Evolutionary conservation across 371 early-diverging fungal genomes (phyloP).

Genomic region (Umbelopsis sp.): DNA sequence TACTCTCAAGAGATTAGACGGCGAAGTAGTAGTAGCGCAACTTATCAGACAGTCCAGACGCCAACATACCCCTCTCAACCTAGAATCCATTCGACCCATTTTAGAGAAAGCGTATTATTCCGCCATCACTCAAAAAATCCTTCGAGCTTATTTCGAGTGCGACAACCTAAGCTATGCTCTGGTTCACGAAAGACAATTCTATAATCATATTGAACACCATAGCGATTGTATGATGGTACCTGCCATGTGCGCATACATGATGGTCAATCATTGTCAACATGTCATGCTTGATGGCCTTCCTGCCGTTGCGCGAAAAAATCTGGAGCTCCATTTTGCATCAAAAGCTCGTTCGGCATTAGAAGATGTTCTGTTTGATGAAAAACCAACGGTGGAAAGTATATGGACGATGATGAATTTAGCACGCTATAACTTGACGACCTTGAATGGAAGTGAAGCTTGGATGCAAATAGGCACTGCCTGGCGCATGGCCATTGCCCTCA

Average conservation of each 20-base stretch:
- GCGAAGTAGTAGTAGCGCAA: slow-evolving; percentile 30
- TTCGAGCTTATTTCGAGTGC: slow-evolving; percentile 35
- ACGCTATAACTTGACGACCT: slow-evolving; percentile 29
- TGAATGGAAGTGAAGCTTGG: slow-evolving; percentile 40
- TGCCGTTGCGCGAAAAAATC: slow-evolving; percentile 21
- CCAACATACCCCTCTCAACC: background rate
- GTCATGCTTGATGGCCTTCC: slow-evolving; percentile 22
- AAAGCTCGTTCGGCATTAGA: slow-evolving; percentile 33
- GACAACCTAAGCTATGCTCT: slow-evolving; percentile 27
- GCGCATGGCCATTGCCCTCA: slow-evolving; percentile 39
- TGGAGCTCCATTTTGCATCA: slow-evolving; percentile 32
- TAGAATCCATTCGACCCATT: background rate
- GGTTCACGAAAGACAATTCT: slow-evolving; percentile 31
- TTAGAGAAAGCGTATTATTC: background rate
- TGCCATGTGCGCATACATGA: slow-evolving; percentile 35
- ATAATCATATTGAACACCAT: slow-evolving; percentile 25
- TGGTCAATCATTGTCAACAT: slow-evolving; percentile 39
- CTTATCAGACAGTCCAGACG: background rate
- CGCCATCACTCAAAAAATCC: slow-evolving; percentile 22
- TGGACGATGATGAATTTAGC: slow-evolving; percentile 30
- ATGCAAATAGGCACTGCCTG: slow-evolving; percentile 38
- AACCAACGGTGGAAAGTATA: slow-evolving; percentile 31
- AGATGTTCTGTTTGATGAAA: slow-evolving; percentile 41
- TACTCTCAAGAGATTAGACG: slow-evolving; percentile 34
- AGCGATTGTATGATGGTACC: slow-evolving; percentile 31